A percentile compares a stretch with the other conserved stretches of the same genome.
phyloP scores from a whole-genome alignment of 345 rosid species.

The Eucalyptus virginea region DNA sequence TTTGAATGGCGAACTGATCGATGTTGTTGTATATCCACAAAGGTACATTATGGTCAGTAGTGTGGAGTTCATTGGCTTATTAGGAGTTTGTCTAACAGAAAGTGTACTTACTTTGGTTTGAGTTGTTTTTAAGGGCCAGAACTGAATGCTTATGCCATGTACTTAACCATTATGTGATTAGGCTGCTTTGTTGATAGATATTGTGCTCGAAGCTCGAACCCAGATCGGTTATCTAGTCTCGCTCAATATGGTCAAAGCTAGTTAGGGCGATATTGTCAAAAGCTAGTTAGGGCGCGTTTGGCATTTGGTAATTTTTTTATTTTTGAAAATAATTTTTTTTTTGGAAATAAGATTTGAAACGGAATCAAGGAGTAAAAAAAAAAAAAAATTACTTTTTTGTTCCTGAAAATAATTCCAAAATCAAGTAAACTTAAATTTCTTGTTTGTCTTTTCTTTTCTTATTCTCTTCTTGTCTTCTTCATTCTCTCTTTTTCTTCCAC shows the following conservation, averaged over 20 bases:
- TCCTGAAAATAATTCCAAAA: too few species aligned
- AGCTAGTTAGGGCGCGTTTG: fast-evolving
- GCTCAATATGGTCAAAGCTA: not conserved
- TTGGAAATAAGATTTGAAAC: too few species aligned
- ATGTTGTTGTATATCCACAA: not conserved
- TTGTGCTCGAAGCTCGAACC: not conserved
- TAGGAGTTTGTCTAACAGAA: not conserved
- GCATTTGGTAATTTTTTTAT: too few species aligned
- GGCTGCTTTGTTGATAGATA: not conserved
- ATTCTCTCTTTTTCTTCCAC: too few species aligned
- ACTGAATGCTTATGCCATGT: not conserved
- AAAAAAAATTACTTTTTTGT: too few species aligned
- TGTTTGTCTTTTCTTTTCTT: too few species aligned
- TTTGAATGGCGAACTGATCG: too few species aligned
- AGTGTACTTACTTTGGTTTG: not conserved
- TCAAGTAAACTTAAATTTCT: too few species aligned
- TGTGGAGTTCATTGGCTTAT: not conserved
- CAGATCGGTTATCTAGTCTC: not conserved
- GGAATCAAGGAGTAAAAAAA: too few species aligned
- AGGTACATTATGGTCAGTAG: not conserved
- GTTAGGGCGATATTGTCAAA: not conserved
- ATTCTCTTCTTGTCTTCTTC: too few species aligned
- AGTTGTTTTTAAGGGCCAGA: not conserved
- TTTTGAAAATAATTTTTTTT: too few species aligned
- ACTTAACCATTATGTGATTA: not conserved